Evolutionary conservation across 805 yeast genomes (phyloP).

Genomic region (Metschnikowia amazonensis): DNA sequence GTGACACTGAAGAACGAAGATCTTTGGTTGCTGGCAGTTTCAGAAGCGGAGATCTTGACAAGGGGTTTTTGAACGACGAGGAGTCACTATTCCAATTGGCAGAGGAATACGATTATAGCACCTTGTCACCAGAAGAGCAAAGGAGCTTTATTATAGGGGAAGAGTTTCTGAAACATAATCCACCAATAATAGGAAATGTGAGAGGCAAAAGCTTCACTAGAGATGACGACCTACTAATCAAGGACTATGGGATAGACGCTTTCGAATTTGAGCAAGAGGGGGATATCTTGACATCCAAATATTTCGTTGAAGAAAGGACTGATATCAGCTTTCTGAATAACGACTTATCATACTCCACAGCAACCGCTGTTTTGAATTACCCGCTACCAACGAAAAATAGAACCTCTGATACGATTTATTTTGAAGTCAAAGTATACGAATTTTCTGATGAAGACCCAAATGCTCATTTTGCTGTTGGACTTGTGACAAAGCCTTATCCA

Average conservation of each 20-base stretch:
- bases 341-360: conserved; percentile 37
- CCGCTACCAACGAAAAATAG: conserved; percentile 37
- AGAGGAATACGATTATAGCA: conserved; percentile 34
- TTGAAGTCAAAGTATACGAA: conserved; percentile 49
- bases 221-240: conserved; percentile 28
- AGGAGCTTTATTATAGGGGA: conserved; percentile 32
- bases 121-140: conserved; percentile 41
- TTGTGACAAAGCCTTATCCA: conserved; percentile 72
- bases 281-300: conserved; percentile 30
- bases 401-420: conserved; percentile 49
- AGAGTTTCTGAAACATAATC: conserved; percentile 29
- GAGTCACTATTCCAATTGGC: conserved; percentile 33
- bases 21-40: conserved; percentile 8
- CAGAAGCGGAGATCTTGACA: conserved; percentile 25
- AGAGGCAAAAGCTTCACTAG: conserved; percentile 32
- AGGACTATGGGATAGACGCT: conserved; percentile 38
- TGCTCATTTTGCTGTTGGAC: conserved; percentile 59
- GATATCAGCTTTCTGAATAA: conserved; percentile 36
- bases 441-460: conserved; percentile 28
- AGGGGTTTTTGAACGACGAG: conserved; percentile 39
- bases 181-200: conserved; percentile 29
- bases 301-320: conserved; percentile 37
- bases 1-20: neutral
- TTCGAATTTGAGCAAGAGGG: conserved; percentile 39
- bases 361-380: conserved; percentile 37